Conservation (phyloP, 2,329 filamentous ascomycete genomes). For the Apiospora aurea region DNA sequence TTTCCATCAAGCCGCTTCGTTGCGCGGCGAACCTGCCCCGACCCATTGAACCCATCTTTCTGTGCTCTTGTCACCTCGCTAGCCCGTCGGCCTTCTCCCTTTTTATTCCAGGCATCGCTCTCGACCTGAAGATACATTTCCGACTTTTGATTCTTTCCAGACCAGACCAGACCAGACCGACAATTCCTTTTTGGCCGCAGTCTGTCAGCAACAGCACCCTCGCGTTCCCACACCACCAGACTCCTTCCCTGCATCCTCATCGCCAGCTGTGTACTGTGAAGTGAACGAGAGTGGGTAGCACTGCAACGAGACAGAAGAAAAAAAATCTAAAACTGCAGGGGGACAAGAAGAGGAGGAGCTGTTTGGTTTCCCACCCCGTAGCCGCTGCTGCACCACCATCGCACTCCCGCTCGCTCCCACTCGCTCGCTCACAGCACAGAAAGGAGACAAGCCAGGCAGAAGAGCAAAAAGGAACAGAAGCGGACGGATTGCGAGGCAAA, state of each 20-base stretch:
- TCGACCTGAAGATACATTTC: slow-evolving; percentile 1
- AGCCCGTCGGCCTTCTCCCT: slow-evolving; percentile 16
- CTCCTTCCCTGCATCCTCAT: background rate
- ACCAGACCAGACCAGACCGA: slow-evolving; percentile 13
- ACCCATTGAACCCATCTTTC: slow-evolving; percentile 21
- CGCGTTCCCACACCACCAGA: slow-evolving; percentile 16
- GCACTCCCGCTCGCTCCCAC: background rate
- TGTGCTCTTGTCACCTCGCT: background rate
- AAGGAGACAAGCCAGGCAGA: background rate
- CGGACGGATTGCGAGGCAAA: background rate
- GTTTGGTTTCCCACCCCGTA: background rate
- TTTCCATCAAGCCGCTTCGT: slow-evolving; percentile 17
- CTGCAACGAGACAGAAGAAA: background rate
- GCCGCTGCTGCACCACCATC: background rate
- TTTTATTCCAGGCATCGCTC: slow-evolving; percentile 20
- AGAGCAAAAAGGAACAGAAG: background rate
- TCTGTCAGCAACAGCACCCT: background rate
- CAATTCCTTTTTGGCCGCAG: background rate
- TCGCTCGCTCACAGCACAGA: background rate
- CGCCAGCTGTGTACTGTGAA: slow-evolving; percentile 13
- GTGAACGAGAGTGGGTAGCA: slow-evolving; percentile 1
- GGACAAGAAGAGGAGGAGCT: slow-evolving; percentile 18
- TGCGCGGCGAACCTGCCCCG: slow-evolving; percentile 8
- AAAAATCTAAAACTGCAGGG: slow-evolving; percentile 6
- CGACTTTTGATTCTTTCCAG: slow-evolving; percentile 14